Evolutionary conservation across 148 eudicot genomes (phyloP), one percentile per base, ranked within the genome.

Genomic region (Persicaria maculosa): DNA sequence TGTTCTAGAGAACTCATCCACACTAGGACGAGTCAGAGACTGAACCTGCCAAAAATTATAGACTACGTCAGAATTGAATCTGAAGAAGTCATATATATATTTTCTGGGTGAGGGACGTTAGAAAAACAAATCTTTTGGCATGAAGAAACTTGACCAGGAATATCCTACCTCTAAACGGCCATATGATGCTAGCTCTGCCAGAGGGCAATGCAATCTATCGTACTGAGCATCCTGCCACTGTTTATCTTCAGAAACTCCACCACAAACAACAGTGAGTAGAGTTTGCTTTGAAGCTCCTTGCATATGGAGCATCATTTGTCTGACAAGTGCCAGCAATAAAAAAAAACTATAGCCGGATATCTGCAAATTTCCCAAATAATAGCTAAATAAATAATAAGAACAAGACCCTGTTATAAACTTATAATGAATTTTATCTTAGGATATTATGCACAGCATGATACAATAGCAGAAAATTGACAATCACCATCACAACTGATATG

Each of bases 101-200:
- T 19, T 15, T 68, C 48, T 40, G 14, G n/a, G 14, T 52, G 11
- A 2, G 11, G 69, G 45, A n/a, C 20, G 4, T 68, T 31, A 15
- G n/a, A 7, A 40, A 40, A 45, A 31, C 6, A 16, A 1, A 16
- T 25, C 22, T 44, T 19, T 44, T 7, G 2, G 58, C 43, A 47
- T 36, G 58, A 47, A 72, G 11, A 72, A 47, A 20, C 40, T 59
- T 8, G 4, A 11, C 4, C 4, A 4, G 10, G 44, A 72, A 22
- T 6, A 72, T 6, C 17, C 75, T 83, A 84, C 98, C 98, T 89
- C 93, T 68, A 93, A 81, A 9, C 95, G 89, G 47, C 89, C 96
- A 1, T 84, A 85, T 58, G 96, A 91, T 55, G 76, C 84, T 58
- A 93, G 81, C 50, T 87, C 88, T 4, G 98, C 90, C 75, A 89